Evolutionary conservation across 2,329 filamentous ascomycete genomes (phyloP).

Genomic region (Cytospora piceae): DNA sequence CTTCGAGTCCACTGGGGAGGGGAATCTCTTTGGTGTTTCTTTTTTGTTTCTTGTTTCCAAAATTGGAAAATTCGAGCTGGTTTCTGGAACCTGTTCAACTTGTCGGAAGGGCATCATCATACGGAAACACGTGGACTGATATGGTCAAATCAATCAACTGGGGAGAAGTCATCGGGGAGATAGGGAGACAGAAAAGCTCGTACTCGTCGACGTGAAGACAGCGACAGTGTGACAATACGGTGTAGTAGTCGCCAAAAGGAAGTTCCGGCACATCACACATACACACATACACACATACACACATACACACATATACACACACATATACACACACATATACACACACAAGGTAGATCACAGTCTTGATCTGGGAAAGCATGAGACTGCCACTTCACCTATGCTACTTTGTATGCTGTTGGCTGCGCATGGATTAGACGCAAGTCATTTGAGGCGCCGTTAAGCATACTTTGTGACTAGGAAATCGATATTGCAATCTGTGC

Average conservation of each 20-base stretch:
- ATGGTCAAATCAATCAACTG: slow-evolving; percentile 2
- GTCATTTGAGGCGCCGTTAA: neutral
- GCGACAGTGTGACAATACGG: neutral
- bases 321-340: too few relatives aligned
- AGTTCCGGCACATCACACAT: neutral
- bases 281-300: neutral
- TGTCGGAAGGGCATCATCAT: neutral
- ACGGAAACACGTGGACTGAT: neutral
- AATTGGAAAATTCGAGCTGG: neutral
- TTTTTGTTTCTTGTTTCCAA: neutral
- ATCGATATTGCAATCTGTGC: neutral
- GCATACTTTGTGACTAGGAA: neutral
- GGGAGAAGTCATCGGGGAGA: neutral
- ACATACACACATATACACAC: too few relatives aligned
- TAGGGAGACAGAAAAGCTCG: neutral
- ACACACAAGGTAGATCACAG: neutral
- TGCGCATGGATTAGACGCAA: neutral
- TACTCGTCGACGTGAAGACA: neutral
- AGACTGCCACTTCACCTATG: neutral
- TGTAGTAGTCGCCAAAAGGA: neutral
- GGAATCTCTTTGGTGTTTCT: too few relatives aligned
- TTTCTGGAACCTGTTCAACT: neutral
- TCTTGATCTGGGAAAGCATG: neutral
- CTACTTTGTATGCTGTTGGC: neutral
- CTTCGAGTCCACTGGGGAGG: neutral